These are phyloP conservation scores for Penicillium corylophilum DNA, from an alignment of 2,329 filamentous ascomycete genomes.

Conservation along the genomic window DNA sequence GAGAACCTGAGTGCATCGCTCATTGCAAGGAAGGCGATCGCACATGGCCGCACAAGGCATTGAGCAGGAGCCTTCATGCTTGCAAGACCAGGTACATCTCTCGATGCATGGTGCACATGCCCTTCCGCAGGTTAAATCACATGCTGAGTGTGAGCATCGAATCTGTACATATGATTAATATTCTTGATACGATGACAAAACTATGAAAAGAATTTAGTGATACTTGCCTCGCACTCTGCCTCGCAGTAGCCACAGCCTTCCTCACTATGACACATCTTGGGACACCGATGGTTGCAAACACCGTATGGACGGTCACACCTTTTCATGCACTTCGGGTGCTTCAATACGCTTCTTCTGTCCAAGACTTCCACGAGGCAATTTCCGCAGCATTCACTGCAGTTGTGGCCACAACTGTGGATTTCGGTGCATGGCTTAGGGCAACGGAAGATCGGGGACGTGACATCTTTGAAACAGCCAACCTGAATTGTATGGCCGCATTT, in stretches of 20 bases:
- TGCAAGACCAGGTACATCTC: slow-evolving; percentile 5
- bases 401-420: slow-evolving; percentile 5
- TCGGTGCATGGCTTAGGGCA: slow-evolving; percentile 6
- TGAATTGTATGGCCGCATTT: slow-evolving; percentile 5
- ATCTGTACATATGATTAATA: slow-evolving; percentile 4
- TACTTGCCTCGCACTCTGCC: slow-evolving; percentile 10
- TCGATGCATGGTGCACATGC: slow-evolving; percentile 14
- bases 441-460: not conserved
- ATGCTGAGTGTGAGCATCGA: slow-evolving; percentile 7
- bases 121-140: slow-evolving; percentile 2
- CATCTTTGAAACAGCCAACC: slow-evolving; percentile 6
- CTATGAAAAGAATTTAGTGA: not conserved
- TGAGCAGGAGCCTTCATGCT: slow-evolving; percentile 5
- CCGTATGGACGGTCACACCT: slow-evolving; percentile 8
- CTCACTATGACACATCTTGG: slow-evolving; percentile 1
- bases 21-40: slow-evolving; percentile 9
- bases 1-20: slow-evolving; percentile 5
- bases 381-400: not conserved
- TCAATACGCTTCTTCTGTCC: not conserved
- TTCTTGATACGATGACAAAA: not conserved
- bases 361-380: not conserved
- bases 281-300: slow-evolving; percentile 9
- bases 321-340: slow-evolving; percentile 3
- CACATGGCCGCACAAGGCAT: slow-evolving; percentile 15
- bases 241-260: slow-evolving; percentile 6